phyloP scores from a whole-genome alignment of 192 early-diverging fungal genomes.

The Rhizoclosmatium sp. region DNA sequence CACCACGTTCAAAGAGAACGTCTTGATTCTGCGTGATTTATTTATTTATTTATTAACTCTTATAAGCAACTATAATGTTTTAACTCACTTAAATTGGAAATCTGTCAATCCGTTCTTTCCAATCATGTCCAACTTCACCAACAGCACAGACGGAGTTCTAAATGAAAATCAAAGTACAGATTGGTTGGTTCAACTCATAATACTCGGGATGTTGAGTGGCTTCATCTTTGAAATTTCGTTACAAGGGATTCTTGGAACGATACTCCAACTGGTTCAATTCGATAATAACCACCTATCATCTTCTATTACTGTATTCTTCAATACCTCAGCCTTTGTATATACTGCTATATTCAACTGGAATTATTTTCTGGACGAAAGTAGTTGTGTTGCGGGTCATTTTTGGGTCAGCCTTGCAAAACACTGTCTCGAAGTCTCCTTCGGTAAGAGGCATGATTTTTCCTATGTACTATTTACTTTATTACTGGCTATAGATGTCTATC shows the following conservation, averaged over 20 bases:
- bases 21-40: neutral
- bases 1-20: slow-evolving; percentile 53
- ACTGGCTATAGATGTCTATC: too few relatives aligned
- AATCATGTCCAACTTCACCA: neutral
- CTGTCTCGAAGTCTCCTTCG: neutral
- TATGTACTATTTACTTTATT: too few relatives aligned
- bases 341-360: neutral
- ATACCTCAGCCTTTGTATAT: neutral
- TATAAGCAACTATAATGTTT: neutral
- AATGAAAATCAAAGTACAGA: neutral
- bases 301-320: neutral
- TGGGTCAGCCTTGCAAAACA: neutral
- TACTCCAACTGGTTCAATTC: neutral
- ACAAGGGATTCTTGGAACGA: neutral
- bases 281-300: neutral
- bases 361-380: neutral
- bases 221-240: neutral
- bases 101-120: neutral
- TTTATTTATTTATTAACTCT: neutral
- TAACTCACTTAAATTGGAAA: neutral
- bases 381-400: neutral
- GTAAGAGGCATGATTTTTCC: neutral
- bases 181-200: neutral
- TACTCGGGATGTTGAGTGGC: neutral
- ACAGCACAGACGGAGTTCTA: neutral